These are phyloP conservation scores for Stylonectria norvegica DNA, from an alignment of 2,329 filamentous ascomycete genomes.

Conservation along the genomic window DNA sequence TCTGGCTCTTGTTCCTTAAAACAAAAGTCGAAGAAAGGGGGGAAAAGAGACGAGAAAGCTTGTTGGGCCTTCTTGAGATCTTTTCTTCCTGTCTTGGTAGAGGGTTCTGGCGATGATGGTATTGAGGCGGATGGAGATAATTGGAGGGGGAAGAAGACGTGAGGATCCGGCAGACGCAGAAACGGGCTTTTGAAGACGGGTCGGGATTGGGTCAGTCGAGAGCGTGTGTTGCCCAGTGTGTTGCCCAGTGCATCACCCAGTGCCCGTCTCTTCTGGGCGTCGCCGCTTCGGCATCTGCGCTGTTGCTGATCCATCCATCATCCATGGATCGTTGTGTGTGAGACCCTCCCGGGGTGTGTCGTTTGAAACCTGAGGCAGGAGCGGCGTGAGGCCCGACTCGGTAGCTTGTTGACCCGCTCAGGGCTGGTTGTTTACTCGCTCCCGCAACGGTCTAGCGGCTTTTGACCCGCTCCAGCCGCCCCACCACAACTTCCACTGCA, in stretches of 20 bases:
- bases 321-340: neutral
- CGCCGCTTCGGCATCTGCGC: neutral
- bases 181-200: conserved; percentile 40
- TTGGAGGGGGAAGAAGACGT: conserved; percentile 33
- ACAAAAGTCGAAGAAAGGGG: conserved; percentile 47
- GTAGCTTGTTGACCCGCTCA: too few species aligned
- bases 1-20: conserved; percentile 61
- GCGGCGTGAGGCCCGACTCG: too few species aligned
- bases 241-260: conserved; percentile 18
- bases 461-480: conserved; percentile 9
- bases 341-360: conserved; percentile 22
- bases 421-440: conserved; percentile 28
- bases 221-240: conserved; percentile 18
- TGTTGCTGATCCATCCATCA: neutral
- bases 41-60: conserved; percentile 32
- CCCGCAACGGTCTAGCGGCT: conserved; percentile 13
- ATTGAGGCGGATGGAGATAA: conserved; percentile 36
- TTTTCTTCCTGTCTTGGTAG: conserved; percentile 33
- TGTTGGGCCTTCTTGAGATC: conserved; percentile 33
- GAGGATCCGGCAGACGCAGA: conserved; percentile 28
- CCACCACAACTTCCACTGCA: conserved; percentile 10
- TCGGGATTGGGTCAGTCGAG: conserved; percentile 28
- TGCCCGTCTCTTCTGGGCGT: conserved; percentile 2
- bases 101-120: conserved; percentile 17
- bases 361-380: too few species aligned